phyloP scores from a whole-genome alignment of 306 rosid genomes.

The Castanea sativa region DNA sequence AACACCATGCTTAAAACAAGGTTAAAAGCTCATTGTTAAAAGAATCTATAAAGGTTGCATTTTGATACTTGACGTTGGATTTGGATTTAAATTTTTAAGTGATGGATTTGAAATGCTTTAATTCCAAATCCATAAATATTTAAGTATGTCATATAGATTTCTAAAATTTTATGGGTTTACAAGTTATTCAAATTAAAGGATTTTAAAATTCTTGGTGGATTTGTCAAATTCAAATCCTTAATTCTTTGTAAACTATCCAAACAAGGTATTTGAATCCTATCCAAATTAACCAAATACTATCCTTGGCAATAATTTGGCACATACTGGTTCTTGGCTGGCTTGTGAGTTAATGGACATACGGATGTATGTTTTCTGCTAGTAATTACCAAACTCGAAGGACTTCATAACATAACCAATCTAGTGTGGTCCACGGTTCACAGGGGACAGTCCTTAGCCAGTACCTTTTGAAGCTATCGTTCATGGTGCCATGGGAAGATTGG shows the following conservation, averaged over 20 bases:
- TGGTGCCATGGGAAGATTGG: neutral
- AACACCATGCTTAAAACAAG: neutral
- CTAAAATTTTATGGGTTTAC: too few relatives aligned
- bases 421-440: neutral
- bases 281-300: neutral
- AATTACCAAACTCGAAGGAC: neutral
- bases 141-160: too few relatives aligned
- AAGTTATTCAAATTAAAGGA: too few relatives aligned
- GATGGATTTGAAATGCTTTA: too few relatives aligned
- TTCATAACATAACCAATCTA: neutral
- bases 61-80: too few relatives aligned
- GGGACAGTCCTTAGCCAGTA: neutral
- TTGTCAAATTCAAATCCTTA: too few relatives aligned
- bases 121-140: too few relatives aligned
- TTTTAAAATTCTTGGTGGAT: neutral
- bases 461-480: neutral
- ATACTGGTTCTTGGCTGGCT: neutral
- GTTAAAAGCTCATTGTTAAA: too few relatives aligned
- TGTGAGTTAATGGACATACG: neutral
- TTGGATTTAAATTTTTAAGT: too few relatives aligned
- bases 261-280: too few relatives aligned
- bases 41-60: too few relatives aligned
- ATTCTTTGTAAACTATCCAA: too few relatives aligned
- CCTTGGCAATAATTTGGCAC: neutral
- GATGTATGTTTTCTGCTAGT: neutral